Evolutionary conservation across 306 rosid genomes (phyloP), one percentile per base, ranked within the genome.

Genomic region (Sechiopsis laciniata): DNA sequence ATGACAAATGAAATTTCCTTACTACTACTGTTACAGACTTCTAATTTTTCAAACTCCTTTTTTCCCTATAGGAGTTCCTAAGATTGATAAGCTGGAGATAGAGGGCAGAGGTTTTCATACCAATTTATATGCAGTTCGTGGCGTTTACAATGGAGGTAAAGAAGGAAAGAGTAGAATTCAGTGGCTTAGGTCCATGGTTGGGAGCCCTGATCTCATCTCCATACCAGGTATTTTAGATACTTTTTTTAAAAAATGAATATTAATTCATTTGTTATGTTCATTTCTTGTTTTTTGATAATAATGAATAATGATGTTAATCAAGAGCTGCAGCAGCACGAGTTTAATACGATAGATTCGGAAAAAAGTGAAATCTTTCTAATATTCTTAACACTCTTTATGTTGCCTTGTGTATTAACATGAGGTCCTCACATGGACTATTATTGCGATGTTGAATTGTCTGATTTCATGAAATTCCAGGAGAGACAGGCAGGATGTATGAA

Each of bases 131-230:
- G 97, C 99, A 75, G 88, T 91, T 57, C 89, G 92, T 75, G 99
- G 99, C 35, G 73, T 70, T 79, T 95, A 95, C 66, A 89, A 91
- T 78, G 99, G 99, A 74, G 99, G 99, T 75, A 91, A 91, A 78
- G 99, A 95, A 91, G 99, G 99, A 5, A 95, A 91, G 82, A 95
- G 97, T 73, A 85, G 84, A 81, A 85, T 89, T 74, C 99, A 95
- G 75, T 95, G 99, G 99, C 99, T 95, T 76, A 89, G 99, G 84
- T 95, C 99, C 76, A 95, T 95, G 99, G 97, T 91, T 72, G 99
- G 99, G 76, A 95, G 99, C 88, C 99, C 99, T 76, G 99, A 95
- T 85, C 87, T 95, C 76, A 95, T 95, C 85, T 89, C 99, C 51
- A 88, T 95, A 80, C 92, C 89, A 10, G 99, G 99, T 95, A 89